Conservation (phyloP, 768 basidiomycete genomes). For the Kwoniella europaea region DNA sequence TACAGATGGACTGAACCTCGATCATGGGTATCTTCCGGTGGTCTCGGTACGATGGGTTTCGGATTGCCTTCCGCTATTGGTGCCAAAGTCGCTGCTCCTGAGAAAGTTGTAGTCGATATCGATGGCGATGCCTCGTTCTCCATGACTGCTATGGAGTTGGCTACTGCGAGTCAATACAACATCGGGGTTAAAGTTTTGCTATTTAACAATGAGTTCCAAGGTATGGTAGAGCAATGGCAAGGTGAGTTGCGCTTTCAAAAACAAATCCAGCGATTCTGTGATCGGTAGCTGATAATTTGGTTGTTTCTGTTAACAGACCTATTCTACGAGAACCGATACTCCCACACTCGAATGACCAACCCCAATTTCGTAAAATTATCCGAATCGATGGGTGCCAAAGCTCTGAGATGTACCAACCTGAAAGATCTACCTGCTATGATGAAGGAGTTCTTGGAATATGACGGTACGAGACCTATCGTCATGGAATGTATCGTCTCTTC, state of each 20-base stretch:
- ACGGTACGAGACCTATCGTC: conserved; percentile 80
- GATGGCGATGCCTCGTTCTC: conserved; percentile 98
- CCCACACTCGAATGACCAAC: conserved; percentile 93
- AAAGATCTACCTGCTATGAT: conserved; percentile 90
- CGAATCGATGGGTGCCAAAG: conserved; percentile 88
- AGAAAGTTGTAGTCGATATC: conserved; percentile 92
- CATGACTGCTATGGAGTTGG: conserved; percentile 99
- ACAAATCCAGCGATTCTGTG: background rate
- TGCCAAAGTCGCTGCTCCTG: conserved; percentile 92
- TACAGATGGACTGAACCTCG: conserved; percentile 88
- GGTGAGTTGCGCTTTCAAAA: conserved; percentile 61
- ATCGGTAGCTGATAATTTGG: conserved; percentile 39
- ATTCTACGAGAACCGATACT: conserved; percentile 96
- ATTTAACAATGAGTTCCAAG: conserved; percentile 96
- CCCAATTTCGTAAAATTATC: conserved; percentile 93
- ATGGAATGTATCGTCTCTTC: conserved; percentile 79
- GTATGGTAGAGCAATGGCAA: conserved; percentile 99
- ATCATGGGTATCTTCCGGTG: conserved; percentile 90
- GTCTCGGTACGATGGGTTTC: conserved; percentile 98
- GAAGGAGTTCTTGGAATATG: conserved; percentile 98
- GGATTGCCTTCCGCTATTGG: conserved; percentile 93
- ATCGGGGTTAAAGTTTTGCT: conserved; percentile 95
- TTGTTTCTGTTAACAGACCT: conserved; percentile 64
- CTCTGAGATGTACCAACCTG: conserved; percentile 71
- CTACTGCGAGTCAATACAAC: conserved; percentile 84